These are phyloP conservation scores for Aspergillus cejpii DNA, from an alignment of 2,329 filamentous ascomycete genomes.

Conservation along the genomic window DNA sequence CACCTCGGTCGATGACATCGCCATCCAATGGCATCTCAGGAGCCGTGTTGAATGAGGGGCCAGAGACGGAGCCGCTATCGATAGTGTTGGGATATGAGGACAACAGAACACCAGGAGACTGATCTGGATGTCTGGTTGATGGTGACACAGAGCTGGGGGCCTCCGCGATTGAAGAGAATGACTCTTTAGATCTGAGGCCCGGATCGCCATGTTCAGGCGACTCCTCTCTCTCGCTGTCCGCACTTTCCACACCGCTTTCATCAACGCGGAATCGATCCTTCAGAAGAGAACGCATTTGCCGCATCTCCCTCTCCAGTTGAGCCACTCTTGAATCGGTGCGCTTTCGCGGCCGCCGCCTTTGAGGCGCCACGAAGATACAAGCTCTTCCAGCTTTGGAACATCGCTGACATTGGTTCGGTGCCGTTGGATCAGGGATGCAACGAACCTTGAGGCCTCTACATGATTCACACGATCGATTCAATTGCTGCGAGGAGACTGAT, in stretches of 20 bases:
- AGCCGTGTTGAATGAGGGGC: constrained; percentile 18
- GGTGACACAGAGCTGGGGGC: constrained; percentile 17
- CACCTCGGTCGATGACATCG: constrained; percentile 30
- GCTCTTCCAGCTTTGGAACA: constrained; percentile 31
- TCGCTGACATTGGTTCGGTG: constrained; percentile 33
- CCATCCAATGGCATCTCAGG: constrained; percentile 14
- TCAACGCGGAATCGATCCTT: constrained; percentile 26
- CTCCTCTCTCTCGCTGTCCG: constrained; percentile 22
- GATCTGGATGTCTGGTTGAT: constrained; percentile 19
- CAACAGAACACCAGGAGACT: constrained; percentile 20
- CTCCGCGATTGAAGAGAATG: constrained; percentile 17
- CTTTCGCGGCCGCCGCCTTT: constrained; percentile 33
- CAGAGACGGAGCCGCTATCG: constrained; percentile 16
- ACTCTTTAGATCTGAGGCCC: constrained; percentile 17
- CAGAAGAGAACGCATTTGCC: constrained; percentile 33
- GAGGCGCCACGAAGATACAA: constrained; percentile 34
- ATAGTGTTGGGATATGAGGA: constrained; percentile 16
- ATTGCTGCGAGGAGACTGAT: constrained; percentile 21
- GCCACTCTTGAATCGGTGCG: constrained; percentile 34
- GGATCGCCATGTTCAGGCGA: constrained; percentile 18
- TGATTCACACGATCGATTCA: constrained; percentile 35
- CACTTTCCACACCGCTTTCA: constrained; percentile 25
- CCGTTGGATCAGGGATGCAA: constrained; percentile 28
- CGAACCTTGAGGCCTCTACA: constrained; percentile 35
- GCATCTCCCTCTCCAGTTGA: constrained; percentile 35